Base-by-base conservation (phyloP, 495 filamentous ascomycete species). In the Penicillium ochrochloron region DNA sequence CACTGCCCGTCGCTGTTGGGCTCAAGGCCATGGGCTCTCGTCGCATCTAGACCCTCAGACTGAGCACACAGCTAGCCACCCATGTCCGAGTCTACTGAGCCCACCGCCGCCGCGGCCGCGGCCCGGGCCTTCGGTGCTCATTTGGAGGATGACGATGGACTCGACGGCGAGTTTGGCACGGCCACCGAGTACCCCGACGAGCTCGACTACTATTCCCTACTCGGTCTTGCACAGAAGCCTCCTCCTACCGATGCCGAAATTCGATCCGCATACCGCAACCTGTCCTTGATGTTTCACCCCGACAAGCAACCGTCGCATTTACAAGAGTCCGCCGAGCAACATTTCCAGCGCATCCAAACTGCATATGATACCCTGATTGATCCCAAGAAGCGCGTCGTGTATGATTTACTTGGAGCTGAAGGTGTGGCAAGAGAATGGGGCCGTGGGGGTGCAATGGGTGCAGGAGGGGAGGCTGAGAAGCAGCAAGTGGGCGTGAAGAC, bases 321-420 rank as follows among this genome's bases (percentile, higher is more conserved):
- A 35, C 80, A 73, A 31, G 73, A 81, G 14, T 71, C 78, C 5
- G 85, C 86, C 9, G 73, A 77, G 33, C 73, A 61, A 21, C 80
- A 86, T 23, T 85, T 87, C 37, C 78, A 69, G 33, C 69, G 72
- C 29, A 82, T 86, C 44, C 76, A 81, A 23, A 75, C 77, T 6
- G 86, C 86, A 7, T 86, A 86, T 39, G 83, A 86, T 66, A 83
- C 80, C 2, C 75, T 89, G 7, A 77, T 80, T 23, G 81, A 88
- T 61, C 80, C 82, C n/a, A 76, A 81, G 29, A 82, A 86, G 62
- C 77, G 85, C 44, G 68, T 75, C 9, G 83, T 85, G 2, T 89
- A 88, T 71, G 85, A 89, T 76, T 53, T 77, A 15, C 57, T 80
- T 9, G 83, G 84, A 5, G 68, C 67, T 7, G 80, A 82, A 57